Percentiles rank a stretch among this genome's conserved stretches.
Conservation (phyloP, 2,329 filamentous ascomycete species). For the Microdochium nivale region DNA sequence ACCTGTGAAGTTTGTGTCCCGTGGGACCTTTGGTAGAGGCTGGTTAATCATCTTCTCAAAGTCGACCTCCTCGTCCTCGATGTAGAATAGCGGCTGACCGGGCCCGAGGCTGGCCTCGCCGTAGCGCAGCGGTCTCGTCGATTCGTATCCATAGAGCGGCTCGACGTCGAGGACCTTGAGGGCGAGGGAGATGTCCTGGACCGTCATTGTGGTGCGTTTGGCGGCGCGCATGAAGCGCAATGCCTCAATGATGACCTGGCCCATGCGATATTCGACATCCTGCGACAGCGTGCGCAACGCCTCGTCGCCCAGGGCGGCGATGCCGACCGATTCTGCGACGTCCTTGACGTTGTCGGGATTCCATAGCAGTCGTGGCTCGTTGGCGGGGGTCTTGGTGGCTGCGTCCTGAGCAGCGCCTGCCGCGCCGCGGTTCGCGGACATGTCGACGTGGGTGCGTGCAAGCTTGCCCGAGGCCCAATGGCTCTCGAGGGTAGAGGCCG, state of each 20-base stretch:
- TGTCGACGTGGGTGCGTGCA: background rate
- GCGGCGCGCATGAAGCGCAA: slow-evolving; percentile 93
- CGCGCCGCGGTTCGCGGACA: background rate
- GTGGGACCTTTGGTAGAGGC: slow-evolving; percentile 85
- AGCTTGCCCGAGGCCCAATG: background rate
- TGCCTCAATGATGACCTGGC: slow-evolving; percentile 87
- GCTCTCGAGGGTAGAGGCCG: background rate
- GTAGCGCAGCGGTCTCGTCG: slow-evolving; percentile 78
- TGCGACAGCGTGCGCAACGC: slow-evolving; percentile 80
- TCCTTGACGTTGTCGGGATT: slow-evolving; percentile 94
- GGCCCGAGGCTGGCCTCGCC: slow-evolving; percentile 91
- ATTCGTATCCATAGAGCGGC: slow-evolving; percentile 93
- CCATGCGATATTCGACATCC: slow-evolving; percentile 91
- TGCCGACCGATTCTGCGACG: slow-evolving; percentile 92
- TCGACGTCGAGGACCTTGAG: slow-evolving; percentile 84
- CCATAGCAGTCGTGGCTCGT: slow-evolving; percentile 56
- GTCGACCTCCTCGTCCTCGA: slow-evolving; percentile 97
- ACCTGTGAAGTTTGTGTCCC: slow-evolving; percentile 90
- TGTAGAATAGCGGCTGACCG: slow-evolving; percentile 90
- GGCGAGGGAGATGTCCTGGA: slow-evolving; percentile 82
- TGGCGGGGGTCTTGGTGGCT: background rate
- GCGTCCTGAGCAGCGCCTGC: background rate
- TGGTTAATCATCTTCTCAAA: slow-evolving; percentile 99
- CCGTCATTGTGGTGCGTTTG: slow-evolving; percentile 77
- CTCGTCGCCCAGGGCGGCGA: slow-evolving; percentile 72